Evolutionary conservation across 176 grass and related monocot species (phyloP), one percentile per base, ranked within the genome.

Genomic region (Oryza longistaminata): DNA sequence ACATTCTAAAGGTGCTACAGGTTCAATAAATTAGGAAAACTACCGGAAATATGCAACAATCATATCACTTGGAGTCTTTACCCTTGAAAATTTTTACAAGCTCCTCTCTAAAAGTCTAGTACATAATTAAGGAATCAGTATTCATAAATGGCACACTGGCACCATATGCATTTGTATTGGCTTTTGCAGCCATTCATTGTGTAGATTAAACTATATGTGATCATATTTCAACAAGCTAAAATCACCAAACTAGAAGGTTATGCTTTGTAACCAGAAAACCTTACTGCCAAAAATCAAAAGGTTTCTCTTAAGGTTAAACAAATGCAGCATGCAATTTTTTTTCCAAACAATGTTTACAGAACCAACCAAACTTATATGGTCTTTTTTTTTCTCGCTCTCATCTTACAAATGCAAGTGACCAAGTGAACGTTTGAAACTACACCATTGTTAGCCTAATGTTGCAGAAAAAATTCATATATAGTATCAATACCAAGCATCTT

Each of bases 171-270:
- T 71, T 40, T 72, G 39, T 22, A 24, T 71, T 3, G 45, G 1
- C 40, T 55, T 29, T 72, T 83, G 66, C 34, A 74, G 74, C 1
- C 60, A 79, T 79, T 40, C 52, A 58, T 6, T 64, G 42, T 79
- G 24, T 14, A 74, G 17, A 49, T 58, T 3, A 8, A 66, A 21
- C 16, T 44, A 9, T 64, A 29, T 50, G 27, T 66, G 3, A 34
- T 55, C 6, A 2, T 7, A 73, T 10, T 83, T 81, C 17, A 13
- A 80, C 6, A 33, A 24, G 15, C 64, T 80, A 66, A 79, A 19
- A 9, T 6, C 17, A 37, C 24, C 14, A 8, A 42, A 25, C 4
- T 3, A 27, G 33, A 80, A 34, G 1, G 12, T 29, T 68, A 49
- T 13, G 40, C 3, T 34, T 50, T 49, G 11, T 80, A 24, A 5